A percentile compares a stretch with the other conserved stretches of the same genome.
These are phyloP conservation scores for Jacaranda mimosifolia DNA, from an alignment of 257 asterid species.

Conservation along the genomic window DNA sequence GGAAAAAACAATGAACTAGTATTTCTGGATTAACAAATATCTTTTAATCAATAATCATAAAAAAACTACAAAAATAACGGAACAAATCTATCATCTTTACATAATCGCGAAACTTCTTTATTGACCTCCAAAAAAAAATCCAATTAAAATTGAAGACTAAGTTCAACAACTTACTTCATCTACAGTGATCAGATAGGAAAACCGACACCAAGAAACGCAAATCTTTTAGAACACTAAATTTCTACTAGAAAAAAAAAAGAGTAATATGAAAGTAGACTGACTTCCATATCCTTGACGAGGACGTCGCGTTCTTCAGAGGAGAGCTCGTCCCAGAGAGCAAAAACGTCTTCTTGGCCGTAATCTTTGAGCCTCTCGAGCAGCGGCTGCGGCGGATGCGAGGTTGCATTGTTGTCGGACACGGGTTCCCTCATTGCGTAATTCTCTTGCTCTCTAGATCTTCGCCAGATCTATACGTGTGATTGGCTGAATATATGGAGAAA, in stretches of 20 bases:
- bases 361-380: conserved; percentile 97
- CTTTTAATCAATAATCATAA: conserved; percentile 8
- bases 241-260: background rate
- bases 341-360: conserved; percentile 92
- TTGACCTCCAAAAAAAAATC: background rate
- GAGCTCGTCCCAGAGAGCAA: conserved; percentile 89
- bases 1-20: background rate
- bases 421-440: conserved; percentile 55
- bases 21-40: conserved; percentile 9
- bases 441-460: conserved; percentile 48
- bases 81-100: conserved; percentile 21
- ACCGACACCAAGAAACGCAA: conserved; percentile 28
- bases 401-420: conserved; percentile 42
- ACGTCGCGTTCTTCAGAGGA: conserved; percentile 72
- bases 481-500: conserved; percentile 10
- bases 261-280: conserved; percentile 15
- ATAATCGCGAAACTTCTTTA: background rate
- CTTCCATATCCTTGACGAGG: conserved; percentile 92
- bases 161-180: background rate
- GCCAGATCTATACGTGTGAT: conserved; percentile 40
- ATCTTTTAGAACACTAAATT: conserved; percentile 16
- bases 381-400: conserved; percentile 66
- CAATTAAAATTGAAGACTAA: background rate
- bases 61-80: conserved; percentile 4
- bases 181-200: conserved; percentile 26